These are phyloP conservation scores for Catunica adiposa DNA, from an alignment of 2,329 filamentous ascomycete species.

Conservation along the genomic window DNA sequence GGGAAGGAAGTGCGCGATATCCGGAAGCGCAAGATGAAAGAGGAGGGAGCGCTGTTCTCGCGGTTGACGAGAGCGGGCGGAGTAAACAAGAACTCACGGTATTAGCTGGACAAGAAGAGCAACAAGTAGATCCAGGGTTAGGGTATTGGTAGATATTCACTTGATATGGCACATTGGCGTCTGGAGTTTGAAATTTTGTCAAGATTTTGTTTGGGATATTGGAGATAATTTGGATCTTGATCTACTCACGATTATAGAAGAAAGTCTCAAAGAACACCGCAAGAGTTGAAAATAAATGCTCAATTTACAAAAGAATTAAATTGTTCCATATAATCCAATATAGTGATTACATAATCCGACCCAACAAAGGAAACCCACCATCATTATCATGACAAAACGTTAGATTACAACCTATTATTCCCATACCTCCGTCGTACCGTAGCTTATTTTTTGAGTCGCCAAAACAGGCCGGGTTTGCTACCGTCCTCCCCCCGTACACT, in stretches of 20 bases:
- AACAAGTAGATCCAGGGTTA: background rate
- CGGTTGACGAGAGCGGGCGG: conserved; percentile 4
- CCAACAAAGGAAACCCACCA: background rate
- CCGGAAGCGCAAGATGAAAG: conserved; percentile 7
- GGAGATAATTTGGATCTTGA: too few species aligned
- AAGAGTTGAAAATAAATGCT: too few species aligned
- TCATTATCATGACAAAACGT: background rate
- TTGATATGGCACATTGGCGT: conserved; percentile 5
- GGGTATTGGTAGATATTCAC: background rate
- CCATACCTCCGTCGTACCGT: background rate
- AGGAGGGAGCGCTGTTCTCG: conserved; percentile 8
- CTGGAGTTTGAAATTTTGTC: background rate
- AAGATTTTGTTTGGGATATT: background rate
- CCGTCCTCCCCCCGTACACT: conserved; percentile 16
- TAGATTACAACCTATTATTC: background rate
- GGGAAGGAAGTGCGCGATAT: conserved; percentile 7
- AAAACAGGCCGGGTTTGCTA: conserved; percentile 10
- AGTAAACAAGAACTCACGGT: conserved; percentile 1
- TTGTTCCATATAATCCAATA: background rate
- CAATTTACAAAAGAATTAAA: background rate
- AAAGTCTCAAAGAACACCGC: too few species aligned
- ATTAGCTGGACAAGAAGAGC: too few species aligned
- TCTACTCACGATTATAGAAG: too few species aligned
- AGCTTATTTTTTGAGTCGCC: conserved; percentile 5
- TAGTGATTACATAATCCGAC: background rate